Base-by-base conservation (phyloP, 371 early-diverging fungal species). In the Mortierella sp. region DNA sequence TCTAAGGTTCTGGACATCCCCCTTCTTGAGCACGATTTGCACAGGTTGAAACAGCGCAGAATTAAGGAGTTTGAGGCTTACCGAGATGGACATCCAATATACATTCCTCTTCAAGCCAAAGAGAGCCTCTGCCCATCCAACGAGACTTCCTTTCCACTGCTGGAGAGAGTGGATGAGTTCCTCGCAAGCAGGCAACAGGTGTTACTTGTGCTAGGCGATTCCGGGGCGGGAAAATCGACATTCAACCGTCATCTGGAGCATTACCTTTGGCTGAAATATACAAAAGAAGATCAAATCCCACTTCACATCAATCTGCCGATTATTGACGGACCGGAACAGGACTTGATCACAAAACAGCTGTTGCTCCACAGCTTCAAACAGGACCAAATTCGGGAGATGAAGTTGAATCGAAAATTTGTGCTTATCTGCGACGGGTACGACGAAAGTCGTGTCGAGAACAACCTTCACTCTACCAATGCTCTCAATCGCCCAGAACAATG, bases 191-290 rank as follows among this genome's bases (percentile, higher is more conserved):
- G 46, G 0, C 41, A 5, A 23, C 26, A 52, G 26, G 66, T 65
- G 37, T 24, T 65, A 12, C 39, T 65, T 8, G 6, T 65, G 3
- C 30, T 65, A n/a, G 66, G 66, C 23, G 59, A 65, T 47, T 57
- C 57, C 0, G 66, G 66, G 39, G 51, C 59, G 2, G 66, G 66
- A 24, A 65, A 65, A 28, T 65, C 66, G 27, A 65, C 59, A 30
- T 65, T 65, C 34, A 65, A 41, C 37, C 46, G 52, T 8, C 28
- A 58, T 4, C 30, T 65, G 14, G 66, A 57, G 11, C 15, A 23
- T n/a, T 6, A 12, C 6, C 47, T 65, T 2, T 65, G 58, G 66
- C 4, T 23, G 0, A 28, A 31, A 0, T 65, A 58, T 48, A 24
- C 31, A 9, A 50, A 19, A 17, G 44, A 27, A 1, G 50, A n/a